A percentile compares a stretch with the other conserved stretches of the same genome.
These are phyloP conservation scores for Collybia sordida DNA, from an alignment of 768 basidiomycete genomes.

Conservation along the genomic window DNA sequence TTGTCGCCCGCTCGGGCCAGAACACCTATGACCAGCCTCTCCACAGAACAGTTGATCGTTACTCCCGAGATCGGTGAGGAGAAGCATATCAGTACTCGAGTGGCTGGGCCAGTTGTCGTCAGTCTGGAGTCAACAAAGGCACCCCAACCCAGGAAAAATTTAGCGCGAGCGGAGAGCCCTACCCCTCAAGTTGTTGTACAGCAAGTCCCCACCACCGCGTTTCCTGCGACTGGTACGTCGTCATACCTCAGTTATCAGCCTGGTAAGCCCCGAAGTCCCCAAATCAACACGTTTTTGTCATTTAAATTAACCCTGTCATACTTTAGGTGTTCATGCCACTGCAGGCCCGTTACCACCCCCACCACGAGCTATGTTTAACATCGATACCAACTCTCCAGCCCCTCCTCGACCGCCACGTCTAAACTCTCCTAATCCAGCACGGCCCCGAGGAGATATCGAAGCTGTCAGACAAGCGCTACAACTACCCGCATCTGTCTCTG, in stretches of 20 bases:
- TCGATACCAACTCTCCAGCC: constrained; percentile 42
- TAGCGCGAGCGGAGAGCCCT: constrained; percentile 22
- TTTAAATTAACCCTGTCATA: constrained; percentile 14
- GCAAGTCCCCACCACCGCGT: constrained; percentile 21
- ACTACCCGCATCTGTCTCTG: constrained; percentile 53
- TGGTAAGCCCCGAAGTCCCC: constrained; percentile 31
- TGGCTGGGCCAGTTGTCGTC: constrained; percentile 63
- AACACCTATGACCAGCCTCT: constrained; percentile 6
- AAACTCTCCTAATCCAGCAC: constrained; percentile 50
- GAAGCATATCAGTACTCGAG: constrained; percentile 58
- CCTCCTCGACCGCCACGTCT: constrained; percentile 67
- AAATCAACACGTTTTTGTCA: background rate
- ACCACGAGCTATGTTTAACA: constrained; percentile 53
- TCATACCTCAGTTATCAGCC: constrained; percentile 63
- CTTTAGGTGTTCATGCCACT: constrained; percentile 56
- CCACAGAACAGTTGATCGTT: constrained; percentile 29
- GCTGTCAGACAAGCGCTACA: constrained; percentile 60
- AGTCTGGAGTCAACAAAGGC: constrained; percentile 33
- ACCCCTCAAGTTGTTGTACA: constrained; percentile 22
- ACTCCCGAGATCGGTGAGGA: constrained; percentile 65
- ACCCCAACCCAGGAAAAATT: constrained; percentile 8
- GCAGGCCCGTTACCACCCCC: constrained; percentile 76
- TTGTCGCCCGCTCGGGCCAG: constrained; percentile 20
- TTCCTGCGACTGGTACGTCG: constrained; percentile 26
- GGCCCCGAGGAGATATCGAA: constrained; percentile 48